Percentiles rank a stretch among this genome's conserved stretches.
These are phyloP conservation scores for Lepraria neglecta DNA, from an alignment of 495 filamentous ascomycete genomes.

Conservation along the genomic window DNA sequence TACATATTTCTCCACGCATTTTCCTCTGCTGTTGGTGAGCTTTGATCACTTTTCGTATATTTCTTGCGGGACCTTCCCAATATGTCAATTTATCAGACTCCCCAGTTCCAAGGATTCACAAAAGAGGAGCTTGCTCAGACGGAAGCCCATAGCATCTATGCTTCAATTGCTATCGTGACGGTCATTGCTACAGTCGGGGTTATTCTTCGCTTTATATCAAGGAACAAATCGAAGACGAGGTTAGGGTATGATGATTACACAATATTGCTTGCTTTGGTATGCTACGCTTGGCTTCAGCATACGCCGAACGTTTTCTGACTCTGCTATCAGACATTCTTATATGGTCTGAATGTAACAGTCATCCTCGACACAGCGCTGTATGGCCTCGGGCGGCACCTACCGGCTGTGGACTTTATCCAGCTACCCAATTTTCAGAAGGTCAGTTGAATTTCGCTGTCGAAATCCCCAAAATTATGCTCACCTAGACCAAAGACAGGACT, in stretches of 20 bases:
- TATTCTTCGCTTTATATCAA: conserved; percentile 17
- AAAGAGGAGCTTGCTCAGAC: neutral
- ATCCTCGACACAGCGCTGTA: conserved; percentile 12
- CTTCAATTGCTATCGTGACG: conserved; percentile 3
- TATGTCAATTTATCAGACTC: conserved; percentile 1
- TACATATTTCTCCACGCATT: neutral
- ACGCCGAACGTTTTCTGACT: neutral
- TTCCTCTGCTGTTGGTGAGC: neutral
- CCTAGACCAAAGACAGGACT: neutral
- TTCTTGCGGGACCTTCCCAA: neutral
- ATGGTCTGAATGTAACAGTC: neutral
- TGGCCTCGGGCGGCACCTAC: conserved; percentile 14
- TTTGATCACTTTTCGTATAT: neutral
- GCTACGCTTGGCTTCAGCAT: neutral
- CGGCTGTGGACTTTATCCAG: neutral
- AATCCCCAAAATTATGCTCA: neutral
- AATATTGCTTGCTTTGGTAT: conserved; percentile 13
- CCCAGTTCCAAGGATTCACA: neutral
- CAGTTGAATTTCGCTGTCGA: neutral
- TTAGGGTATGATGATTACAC: conserved; percentile 18
- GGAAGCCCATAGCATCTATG: neutral
- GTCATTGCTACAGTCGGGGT: conserved; percentile 16
- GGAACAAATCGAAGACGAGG: conserved; percentile 3
- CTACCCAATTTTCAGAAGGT: conserved; percentile 21
- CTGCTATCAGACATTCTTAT: neutral